These are phyloP conservation scores for Colletotrichum theobromicola DNA, from an alignment of 2,329 filamentous ascomycete genomes.

Conservation along the genomic window DNA sequence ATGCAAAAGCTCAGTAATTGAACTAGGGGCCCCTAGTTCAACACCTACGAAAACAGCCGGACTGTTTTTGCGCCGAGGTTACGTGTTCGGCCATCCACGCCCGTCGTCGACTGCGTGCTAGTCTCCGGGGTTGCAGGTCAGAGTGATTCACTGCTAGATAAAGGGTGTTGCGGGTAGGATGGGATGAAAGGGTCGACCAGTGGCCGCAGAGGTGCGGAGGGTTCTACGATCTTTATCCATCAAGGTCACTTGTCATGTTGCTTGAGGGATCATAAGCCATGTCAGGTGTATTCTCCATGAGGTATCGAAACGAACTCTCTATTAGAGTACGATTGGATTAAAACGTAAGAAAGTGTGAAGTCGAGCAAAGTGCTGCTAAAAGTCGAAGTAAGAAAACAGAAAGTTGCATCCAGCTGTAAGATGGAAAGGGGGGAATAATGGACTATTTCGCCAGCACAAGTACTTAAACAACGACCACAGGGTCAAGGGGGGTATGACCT, in stretches of 20 bases:
- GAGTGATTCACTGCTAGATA: neutral
- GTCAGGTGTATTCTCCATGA: conserved; percentile 29
- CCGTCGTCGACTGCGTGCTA: neutral
- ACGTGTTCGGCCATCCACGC: neutral
- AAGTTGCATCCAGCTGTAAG: conserved; percentile 46
- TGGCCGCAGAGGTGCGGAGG: neutral
- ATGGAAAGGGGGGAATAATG: conserved; percentile 30
- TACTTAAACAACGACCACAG: conserved; percentile 17
- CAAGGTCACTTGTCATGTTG: neutral
- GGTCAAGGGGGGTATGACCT: conserved; percentile 9
- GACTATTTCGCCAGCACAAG: conserved; percentile 17
- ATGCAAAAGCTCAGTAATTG: neutral
- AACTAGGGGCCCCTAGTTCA: neutral
- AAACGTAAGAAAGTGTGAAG: conserved; percentile 26
- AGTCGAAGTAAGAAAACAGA: conserved; percentile 38
- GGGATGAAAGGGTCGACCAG: neutral
- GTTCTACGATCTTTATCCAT: too few relatives aligned
- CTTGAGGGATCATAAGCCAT: conserved; percentile 10
- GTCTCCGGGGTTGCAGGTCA: neutral
- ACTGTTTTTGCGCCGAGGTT: neutral
- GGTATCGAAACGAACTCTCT: conserved; percentile 49
- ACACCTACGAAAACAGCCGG: neutral
- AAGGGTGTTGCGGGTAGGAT: neutral
- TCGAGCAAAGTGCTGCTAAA: conserved; percentile 30
- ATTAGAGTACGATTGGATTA: conserved; percentile 42